Evolutionary conservation across 2,329 filamentous ascomycete genomes (phyloP), one percentile per base, ranked within the genome.

Genomic region (Fusarium continuum): DNA sequence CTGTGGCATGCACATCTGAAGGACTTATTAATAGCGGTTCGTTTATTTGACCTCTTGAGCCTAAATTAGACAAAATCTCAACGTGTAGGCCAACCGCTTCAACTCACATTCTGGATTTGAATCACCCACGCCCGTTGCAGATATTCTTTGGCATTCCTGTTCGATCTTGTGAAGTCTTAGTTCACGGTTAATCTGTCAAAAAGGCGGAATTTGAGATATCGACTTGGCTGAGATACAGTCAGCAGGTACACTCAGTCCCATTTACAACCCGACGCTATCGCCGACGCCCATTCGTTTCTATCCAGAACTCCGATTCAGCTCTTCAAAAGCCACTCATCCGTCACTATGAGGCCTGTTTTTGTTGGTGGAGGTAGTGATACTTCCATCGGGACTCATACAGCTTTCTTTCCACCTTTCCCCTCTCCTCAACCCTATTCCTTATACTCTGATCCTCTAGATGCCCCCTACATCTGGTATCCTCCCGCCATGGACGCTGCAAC

Each of bases 341-440:
- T 47, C 39, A 51, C 35, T 25, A 67, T 62, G 68, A 55, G 41
- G 23, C 17, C 39, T 40, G n/a, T 53, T 25, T 44, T 46, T 44
- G 35, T 60, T 45, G 43, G 48, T 4, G 45, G 56, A 49, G 49
- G 49, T 46, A 53, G 44, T 35, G 52, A 50, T 36, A 45, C 54
- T 35, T 50, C 48, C 40, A 47, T 48, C 46, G 32, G 44, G 14
- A 41, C 64, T 32, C 49, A 52, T 39, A 50, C 44, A 23, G 41
- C 41, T 41, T 58, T 53, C 51, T 41, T 55, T 38, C 46, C 56
- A 16, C 58, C 55, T n/a, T 39, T 43, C 10, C 53, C 60, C 13
- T 61, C 68, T 13, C 53, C 55, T n/a, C 55, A 62, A 13, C 56
- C 67, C 4, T 67, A 70, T 46, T 44, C 43, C 9, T 61, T 58